Conservation (phyloP, 75 land plant species). For the Cryptomeria japonica region DNA sequence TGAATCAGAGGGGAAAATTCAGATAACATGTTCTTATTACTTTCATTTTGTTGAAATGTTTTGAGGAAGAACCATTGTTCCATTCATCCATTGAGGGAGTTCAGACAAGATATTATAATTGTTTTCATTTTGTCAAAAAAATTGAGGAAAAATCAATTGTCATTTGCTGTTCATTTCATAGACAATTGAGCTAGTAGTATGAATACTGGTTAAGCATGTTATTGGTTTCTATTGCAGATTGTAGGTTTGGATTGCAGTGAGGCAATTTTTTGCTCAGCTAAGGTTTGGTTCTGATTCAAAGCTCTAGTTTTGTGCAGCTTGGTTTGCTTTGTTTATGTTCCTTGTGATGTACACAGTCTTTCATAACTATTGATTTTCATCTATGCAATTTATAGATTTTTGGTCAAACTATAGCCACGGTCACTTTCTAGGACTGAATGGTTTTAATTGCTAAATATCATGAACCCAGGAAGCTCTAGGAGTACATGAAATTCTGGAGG, state of each 20-base stretch:
- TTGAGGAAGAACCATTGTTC: background rate
- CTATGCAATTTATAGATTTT: background rate
- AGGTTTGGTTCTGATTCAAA: constrained; percentile 42
- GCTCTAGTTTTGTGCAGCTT: constrained; percentile 6
- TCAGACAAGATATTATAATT: background rate
- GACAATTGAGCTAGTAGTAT: background rate
- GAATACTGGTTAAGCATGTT: background rate
- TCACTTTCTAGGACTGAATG: background rate
- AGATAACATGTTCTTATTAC: background rate
- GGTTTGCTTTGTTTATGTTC: background rate
- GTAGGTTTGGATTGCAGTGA: constrained; percentile 89
- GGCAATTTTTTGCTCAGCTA: constrained; percentile 95
- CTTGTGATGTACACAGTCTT: constrained; percentile 4
- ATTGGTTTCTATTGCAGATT: constrained; percentile 46
- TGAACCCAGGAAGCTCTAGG: constrained; percentile 84
- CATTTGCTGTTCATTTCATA: background rate
- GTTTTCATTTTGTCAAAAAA: background rate
- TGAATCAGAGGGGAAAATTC: background rate
- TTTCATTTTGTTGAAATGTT: background rate
- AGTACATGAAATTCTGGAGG: constrained; percentile 78
- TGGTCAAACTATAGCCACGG: background rate
- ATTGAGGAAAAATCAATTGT: background rate
- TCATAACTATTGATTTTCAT: background rate
- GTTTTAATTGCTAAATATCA: background rate
- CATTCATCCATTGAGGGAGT: background rate